phyloP scores from a whole-genome alignment of 73 alveolate species.

The Symbiodinium pilosum region DNA sequence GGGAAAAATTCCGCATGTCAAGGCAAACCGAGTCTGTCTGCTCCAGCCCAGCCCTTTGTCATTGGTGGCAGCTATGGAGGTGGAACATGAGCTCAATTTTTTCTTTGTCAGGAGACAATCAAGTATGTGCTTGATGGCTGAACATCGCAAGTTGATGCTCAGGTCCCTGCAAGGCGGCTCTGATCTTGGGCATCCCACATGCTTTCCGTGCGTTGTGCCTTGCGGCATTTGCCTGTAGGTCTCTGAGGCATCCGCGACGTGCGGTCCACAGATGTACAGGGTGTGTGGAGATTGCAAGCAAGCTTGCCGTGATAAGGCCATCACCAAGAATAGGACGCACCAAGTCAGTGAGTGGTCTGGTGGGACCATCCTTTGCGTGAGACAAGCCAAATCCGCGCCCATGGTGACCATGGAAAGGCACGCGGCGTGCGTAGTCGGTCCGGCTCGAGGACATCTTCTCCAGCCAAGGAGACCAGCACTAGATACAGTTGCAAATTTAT shows the following conservation, averaged over 20 bases:
- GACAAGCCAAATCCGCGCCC: background rate
- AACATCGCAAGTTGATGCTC: too few relatives aligned
- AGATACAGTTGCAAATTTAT: too few relatives aligned
- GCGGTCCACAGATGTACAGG: background rate
- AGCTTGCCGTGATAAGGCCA: background rate
- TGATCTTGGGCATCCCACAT: background rate
- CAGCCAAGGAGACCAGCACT: background rate
- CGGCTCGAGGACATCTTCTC: background rate
- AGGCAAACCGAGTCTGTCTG: background rate
- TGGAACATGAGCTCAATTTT: too few relatives aligned
- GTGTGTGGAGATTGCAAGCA: too few relatives aligned
- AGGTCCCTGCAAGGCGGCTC: constrained; percentile 14
- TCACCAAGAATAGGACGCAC: constrained; percentile 3
- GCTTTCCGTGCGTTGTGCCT: background rate
- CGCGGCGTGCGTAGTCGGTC: background rate
- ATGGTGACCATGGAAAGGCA: background rate
- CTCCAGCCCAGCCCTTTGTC: background rate
- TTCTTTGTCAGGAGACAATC: too few relatives aligned
- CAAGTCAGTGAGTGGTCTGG: background rate
- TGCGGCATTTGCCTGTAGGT: background rate
- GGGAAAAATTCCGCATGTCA: background rate
- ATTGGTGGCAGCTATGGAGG: too few relatives aligned
- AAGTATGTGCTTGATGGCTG: too few relatives aligned
- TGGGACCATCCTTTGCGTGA: background rate
- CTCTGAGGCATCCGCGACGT: background rate